phyloP scores from a whole-genome alignment of 148 eudicot species.

The Simmondsia chinensis region DNA sequence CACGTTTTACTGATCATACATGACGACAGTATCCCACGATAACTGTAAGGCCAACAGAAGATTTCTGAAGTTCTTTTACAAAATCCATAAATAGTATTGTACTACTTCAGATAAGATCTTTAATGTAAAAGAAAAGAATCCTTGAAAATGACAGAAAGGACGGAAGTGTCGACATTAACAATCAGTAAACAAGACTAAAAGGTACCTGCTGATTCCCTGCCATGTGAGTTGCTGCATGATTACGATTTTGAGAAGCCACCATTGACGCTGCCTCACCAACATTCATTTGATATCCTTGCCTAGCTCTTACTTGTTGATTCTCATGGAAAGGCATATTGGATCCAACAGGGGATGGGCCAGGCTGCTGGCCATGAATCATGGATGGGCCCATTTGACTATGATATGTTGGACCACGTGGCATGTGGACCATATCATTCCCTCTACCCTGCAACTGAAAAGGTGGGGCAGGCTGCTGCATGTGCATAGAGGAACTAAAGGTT shows the following conservation, averaged over 20 bases:
- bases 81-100: too few species aligned
- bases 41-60: too few species aligned
- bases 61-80: too few species aligned
- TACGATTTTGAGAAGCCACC: constrained; percentile 54
- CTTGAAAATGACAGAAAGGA: too few species aligned
- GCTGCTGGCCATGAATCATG: constrained; percentile 45
- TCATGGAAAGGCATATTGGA: constrained; percentile 49
- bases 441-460: constrained; percentile 25
- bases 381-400: constrained; percentile 55
- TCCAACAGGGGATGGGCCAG: constrained; percentile 32
- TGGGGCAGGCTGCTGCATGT: constrained; percentile 37
- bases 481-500: constrained; percentile 30
- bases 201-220: constrained; percentile 70
- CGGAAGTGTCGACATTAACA: too few species aligned
- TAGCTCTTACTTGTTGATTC: constrained; percentile 36
- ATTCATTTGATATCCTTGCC: constrained; percentile 37
- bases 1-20: too few species aligned
- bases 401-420: constrained; percentile 40
- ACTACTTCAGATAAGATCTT: too few species aligned
- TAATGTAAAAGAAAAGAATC: too few species aligned
- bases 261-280: constrained; percentile 32
- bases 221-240: constrained; percentile 69
- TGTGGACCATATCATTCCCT: constrained; percentile 31
- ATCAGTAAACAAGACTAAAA: constrained; percentile 1
- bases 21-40: too few species aligned